Evolutionary conservation across 805 yeast genomes (phyloP).

Genomic region (Saturnispora dispora): DNA sequence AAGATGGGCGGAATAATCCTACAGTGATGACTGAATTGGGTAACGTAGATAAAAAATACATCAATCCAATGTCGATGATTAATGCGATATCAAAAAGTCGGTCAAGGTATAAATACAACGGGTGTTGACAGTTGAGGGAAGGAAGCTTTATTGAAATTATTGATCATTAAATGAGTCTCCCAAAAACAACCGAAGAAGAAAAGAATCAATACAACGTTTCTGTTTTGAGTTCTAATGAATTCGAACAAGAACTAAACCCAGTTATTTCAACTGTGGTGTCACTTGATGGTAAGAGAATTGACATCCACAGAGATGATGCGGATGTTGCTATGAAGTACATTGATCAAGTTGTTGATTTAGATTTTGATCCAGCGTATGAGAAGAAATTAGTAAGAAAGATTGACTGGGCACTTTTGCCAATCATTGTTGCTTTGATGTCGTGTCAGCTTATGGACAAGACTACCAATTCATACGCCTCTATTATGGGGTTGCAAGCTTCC

Average conservation of each 20-base stretch:
- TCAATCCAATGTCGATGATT: neutral
- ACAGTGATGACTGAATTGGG: neutral
- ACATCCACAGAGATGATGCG: conserved; percentile 11
- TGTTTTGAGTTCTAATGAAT: neutral
- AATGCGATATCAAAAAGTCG: neutral
- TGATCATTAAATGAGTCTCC: neutral
- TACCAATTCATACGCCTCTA: conserved; percentile 44
- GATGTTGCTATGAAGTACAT: conserved; percentile 12
- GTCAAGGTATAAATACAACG: neutral
- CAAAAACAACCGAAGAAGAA: neutral
- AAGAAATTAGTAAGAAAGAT: conserved; percentile 29
- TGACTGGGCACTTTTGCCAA: conserved; percentile 41
- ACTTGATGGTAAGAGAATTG: conserved; percentile 7
- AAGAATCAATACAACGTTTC: neutral
- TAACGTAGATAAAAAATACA: neutral
- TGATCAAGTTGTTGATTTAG: conserved; percentile 5
- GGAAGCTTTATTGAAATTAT: neutral
- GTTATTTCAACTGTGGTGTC: conserved; percentile 10
- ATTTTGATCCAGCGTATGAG: conserved; percentile 6
- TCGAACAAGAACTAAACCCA: conserved; percentile 6
- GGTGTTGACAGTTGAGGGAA: neutral
- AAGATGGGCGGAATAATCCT: neutral
- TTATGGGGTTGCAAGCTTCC: conserved; percentile 45
- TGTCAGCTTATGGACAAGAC: conserved; percentile 54
- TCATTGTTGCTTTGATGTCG: conserved; percentile 40